Evolutionary conservation across 306 rosid genomes (phyloP), one percentile per base, ranked within the genome.

Genomic region (Oemleria cerasiformis): DNA sequence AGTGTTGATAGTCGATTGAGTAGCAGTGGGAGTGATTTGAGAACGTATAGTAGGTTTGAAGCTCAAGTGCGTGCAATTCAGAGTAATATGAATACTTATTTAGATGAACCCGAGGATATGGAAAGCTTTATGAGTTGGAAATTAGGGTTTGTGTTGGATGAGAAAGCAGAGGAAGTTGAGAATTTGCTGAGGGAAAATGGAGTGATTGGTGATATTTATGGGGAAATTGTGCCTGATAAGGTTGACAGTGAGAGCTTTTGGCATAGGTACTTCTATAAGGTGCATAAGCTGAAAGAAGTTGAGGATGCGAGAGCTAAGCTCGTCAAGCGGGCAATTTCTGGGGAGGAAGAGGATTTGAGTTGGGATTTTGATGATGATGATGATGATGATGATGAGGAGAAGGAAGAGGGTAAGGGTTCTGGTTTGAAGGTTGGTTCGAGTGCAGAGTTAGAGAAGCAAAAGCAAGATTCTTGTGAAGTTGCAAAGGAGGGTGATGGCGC

Each of bases 311-410:
- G 99, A 76, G 87, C 86, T 25, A 88, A 84, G 86, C 88, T 94
- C 4, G 99, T 94, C 71, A 88, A 86, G 70, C 86, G 92, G 0
- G 96, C 95, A 0, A 88, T 91, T 55, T 86, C 92, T 0, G 88
- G 84, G 4, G 81, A 83, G 49, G 97, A 91, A 15, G 99, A 91
- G 84, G 96, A 94, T 79, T 83, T 94, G 86, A 89, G 90, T 75
- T 94, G 97, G 99, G 99, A 94, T 85, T 81, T 87, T 8, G 97
- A 89, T 39, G 99, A 90, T 15, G 96, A 87, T 0, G 89, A 75
- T 0, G 79, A 69, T 4, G 83, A 72, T 2, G 65, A 74, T 36
- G 88, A 75, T 3, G 68, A 53, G 3, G 67, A 59, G 43, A 70
- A 50, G 14, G 57, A 39, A 43, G 40, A 65, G 69, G 41, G 65